Evolutionary conservation across 108 stramenopile genomes (phyloP).

Genomic region (Nannochloropsis gaditana): DNA sequence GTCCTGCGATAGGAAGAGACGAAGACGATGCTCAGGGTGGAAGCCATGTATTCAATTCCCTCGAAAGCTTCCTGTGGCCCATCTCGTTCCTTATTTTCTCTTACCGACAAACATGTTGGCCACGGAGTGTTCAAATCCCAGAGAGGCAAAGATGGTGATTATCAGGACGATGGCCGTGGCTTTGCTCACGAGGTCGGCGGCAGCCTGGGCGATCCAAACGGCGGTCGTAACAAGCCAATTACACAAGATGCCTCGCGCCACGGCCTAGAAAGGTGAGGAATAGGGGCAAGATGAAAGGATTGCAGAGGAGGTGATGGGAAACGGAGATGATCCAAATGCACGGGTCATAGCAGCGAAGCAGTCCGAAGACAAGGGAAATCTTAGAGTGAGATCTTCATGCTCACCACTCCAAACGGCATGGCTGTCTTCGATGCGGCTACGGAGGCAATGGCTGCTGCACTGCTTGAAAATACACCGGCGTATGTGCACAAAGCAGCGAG

Average conservation of each 20-base stretch:
- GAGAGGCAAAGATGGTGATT: conserved; percentile 50
- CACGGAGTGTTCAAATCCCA: conserved; percentile 68
- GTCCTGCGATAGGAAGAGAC: background rate
- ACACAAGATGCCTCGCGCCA: conserved; percentile 3
- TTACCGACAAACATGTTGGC: conserved; percentile 72
- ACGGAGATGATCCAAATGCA: background rate
- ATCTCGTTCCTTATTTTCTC: background rate
- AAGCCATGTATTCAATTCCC: background rate
- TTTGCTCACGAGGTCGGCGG: background rate
- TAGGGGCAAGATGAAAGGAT: background rate
- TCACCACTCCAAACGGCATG: background rate
- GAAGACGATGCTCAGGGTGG: background rate
- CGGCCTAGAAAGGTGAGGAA: background rate
- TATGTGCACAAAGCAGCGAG: background rate
- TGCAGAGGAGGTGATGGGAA: background rate
- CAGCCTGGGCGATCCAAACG: conserved; percentile 16
- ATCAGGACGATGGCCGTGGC: conserved; percentile 38
- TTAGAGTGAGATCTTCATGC: background rate
- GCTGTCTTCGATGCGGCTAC: background rate
- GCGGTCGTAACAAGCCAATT: background rate
- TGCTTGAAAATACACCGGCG: background rate
- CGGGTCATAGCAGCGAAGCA: background rate
- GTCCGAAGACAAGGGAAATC: too few species aligned
- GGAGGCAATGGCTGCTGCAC: background rate
- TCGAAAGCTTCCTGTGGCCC: background rate